A percentile compares a stretch with the other conserved stretches of the same genome.
These are phyloP conservation scores for Fusarium xyrophilum DNA, from an alignment of 2,329 filamentous ascomycete genomes.

Conservation along the genomic window DNA sequence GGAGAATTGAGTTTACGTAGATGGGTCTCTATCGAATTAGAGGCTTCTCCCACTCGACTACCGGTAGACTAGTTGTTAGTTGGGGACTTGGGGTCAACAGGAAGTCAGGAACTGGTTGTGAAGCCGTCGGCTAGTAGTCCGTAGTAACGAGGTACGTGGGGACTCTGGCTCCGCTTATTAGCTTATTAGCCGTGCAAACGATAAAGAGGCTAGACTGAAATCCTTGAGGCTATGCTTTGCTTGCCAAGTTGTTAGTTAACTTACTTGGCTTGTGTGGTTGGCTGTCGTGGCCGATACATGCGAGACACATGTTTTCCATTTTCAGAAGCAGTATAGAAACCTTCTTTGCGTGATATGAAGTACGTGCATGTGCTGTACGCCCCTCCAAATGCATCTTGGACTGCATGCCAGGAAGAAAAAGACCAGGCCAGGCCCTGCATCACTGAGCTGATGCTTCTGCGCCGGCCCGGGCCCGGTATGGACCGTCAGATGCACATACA, in stretches of 20 bases:
- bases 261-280: background rate
- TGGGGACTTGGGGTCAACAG: constrained; percentile 1
- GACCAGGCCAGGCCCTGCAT: constrained; percentile 29
- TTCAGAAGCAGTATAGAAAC: constrained; percentile 16
- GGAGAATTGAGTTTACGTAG: constrained; percentile 20
- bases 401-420: constrained; percentile 13
- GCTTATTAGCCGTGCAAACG: constrained; percentile 8
- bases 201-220: background rate
- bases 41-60: background rate
- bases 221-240: background rate
- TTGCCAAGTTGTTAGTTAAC: background rate
- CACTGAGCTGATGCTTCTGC: constrained; percentile 11
- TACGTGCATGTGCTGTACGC: constrained; percentile 8
- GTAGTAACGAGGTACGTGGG: background rate
- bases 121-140: constrained; percentile 5
- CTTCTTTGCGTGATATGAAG: constrained; percentile 1
- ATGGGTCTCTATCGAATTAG: constrained; percentile 16
- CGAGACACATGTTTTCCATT: background rate
- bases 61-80: background rate
- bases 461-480: constrained; percentile 27
- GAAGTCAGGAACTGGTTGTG: constrained; percentile 6
- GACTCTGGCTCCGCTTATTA: background rate
- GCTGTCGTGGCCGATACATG: constrained; percentile 1
- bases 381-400: background rate
- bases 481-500: constrained; percentile 1